phyloP scores from a whole-genome alignment of 106 monocot genomes.

The Phalaenopsis equestris region DNA sequence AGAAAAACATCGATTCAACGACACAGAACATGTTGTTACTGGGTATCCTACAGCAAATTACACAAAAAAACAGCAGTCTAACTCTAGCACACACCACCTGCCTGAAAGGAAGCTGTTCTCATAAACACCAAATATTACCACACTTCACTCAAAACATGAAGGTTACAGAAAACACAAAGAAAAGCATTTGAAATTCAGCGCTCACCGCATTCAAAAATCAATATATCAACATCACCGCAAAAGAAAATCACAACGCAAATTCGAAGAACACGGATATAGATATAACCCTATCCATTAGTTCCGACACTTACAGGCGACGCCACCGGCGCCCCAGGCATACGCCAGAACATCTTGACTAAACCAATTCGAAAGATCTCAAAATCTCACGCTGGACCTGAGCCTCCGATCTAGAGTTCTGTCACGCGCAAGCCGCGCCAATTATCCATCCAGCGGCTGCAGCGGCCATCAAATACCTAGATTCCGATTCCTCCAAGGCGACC shows the following conservation, averaged over 20 bases:
- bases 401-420: not conserved
- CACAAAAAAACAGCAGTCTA: too few species aligned
- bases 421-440: not conserved
- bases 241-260: not conserved
- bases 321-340: not conserved
- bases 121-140: not conserved
- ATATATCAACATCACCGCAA: not conserved
- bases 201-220: not conserved
- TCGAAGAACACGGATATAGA: not conserved
- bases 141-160: not conserved
- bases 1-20: too few species aligned
- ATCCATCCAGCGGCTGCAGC: not conserved
- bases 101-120: not conserved
- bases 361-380: not conserved
- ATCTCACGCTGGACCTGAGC: not conserved
- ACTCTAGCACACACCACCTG: too few species aligned
- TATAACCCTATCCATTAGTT: not conserved
- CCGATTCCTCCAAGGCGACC: not conserved
- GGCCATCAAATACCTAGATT: not conserved
- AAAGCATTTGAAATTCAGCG: not conserved
- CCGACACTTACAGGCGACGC: not conserved
- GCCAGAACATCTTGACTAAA: conserved; percentile 3
- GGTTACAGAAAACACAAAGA: not conserved
- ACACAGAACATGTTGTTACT: too few species aligned
- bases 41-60: too few species aligned